Conservation (phyloP, 2,329 filamentous ascomycete genomes). For the Trichoderma polysporum region DNA sequence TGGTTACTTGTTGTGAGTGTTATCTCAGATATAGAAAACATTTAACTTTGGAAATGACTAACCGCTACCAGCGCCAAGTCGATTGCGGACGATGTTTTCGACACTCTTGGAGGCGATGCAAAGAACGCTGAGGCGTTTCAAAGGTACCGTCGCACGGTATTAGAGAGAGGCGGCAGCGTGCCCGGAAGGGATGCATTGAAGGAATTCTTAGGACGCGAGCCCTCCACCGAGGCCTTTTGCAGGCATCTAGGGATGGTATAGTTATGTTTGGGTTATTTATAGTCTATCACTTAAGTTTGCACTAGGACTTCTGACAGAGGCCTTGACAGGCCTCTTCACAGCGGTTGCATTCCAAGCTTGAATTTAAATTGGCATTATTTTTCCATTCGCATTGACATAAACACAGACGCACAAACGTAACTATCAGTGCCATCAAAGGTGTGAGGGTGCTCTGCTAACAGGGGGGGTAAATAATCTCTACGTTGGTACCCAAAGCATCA, state of each 20-base stretch:
- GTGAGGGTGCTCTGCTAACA: neutral
- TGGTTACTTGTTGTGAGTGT: neutral
- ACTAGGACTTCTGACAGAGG: no score
- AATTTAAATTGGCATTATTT: neutral
- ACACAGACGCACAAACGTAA: neutral
- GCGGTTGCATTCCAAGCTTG: neutral
- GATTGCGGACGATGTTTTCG: neutral
- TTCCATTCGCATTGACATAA: neutral
- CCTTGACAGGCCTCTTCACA: neutral
- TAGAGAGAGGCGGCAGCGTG: neutral
- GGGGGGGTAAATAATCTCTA: neutral
- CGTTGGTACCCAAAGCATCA: neutral
- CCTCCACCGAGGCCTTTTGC: neutral
- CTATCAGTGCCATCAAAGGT: neutral
- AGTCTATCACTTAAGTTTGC: neutral
- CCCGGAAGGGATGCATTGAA: neutral
- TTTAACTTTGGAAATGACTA: neutral
- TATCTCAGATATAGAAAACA: neutral
- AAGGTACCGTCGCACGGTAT: neutral
- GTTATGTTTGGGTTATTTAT: neutral
- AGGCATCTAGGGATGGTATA: neutral
- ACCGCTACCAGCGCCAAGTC: neutral
- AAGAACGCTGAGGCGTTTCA: neutral
- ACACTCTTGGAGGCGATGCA: neutral
- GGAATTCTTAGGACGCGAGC: neutral